Base-by-base conservation (phyloP, 495 filamentous ascomycete species). In the Penicillium soppii region DNA sequence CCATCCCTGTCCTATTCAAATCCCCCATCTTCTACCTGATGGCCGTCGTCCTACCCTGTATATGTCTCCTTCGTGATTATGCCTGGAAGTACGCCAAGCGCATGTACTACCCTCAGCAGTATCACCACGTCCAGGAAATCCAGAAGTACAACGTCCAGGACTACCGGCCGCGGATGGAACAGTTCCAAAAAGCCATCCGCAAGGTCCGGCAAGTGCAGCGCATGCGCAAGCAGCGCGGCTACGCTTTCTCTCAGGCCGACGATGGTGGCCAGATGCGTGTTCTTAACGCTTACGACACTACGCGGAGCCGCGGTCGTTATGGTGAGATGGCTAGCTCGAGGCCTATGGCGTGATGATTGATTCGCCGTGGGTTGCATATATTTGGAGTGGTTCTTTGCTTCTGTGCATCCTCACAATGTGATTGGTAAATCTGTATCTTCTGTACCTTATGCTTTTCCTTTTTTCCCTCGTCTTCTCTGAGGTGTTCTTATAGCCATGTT, bases 81-180 rank as follows among this genome's bases (percentile, higher is more conserved):
- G 82, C 88, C 15, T 77, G 74, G 84, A 88, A 88, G 65, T 92
- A 90, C 61, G 85, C 84, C 54, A 97, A 95, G 75, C 85, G 95
- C 32, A 95, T 99, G 89, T 97, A 97, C 74, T 85, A 83, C 51
- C 95, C 95, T 32, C 89, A 97, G 73, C 82, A 89, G 26, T 99
- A 99, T 62, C 95, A 99, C 60, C 95, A 99, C 68, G 90, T 99
- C 37, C 95, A 99, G 73, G 95, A 99, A 72, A 99, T 99, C 56
- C 95, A 99, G 70, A 99, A 99, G 71, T 99, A 96, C 74, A 99
- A 99, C 61, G 95, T 99, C 46, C 95, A 97, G 70, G 95, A 99
- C 74, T 99, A 99, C 68, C 81, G 95, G 53, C 94, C 94, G 35
- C 78, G 92, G 81, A 99, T 99, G 94, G 94, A 99, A 69, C 94